Base-by-base conservation (phyloP, 139 green algal genomes). In the Diplosphaera chodatii region DNA sequence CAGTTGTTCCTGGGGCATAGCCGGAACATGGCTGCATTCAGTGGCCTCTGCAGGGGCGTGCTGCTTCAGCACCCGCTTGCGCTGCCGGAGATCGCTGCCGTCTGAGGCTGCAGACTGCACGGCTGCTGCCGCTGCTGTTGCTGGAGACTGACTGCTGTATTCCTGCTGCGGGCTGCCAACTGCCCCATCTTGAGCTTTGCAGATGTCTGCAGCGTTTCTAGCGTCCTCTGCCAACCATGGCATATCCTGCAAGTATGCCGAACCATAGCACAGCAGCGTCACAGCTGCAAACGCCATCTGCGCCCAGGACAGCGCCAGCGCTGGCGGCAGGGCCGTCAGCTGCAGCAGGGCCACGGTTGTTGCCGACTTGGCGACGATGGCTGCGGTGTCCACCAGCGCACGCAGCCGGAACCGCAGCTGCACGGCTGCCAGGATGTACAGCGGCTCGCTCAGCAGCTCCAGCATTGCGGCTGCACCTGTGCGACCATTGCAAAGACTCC, bases 391-490 rank as follows among this genome's bases (percentile, higher is more conserved):
- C n/a, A 86, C 83, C 0, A 30, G 64, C n/a, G 85, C 86, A 0
- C 87, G 82, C 31, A 87, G 72, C 56, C 78, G 55, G 71, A 93
- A 90, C n/a, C 71, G 71, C 66, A 92, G 68, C 65, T 82, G 81
- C 2, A 80, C 69, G 13, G 79, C 76, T 10, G 81, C 81, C 37
- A 92, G 82, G 69, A 94, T 86, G 75, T 93, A 94, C 2, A 93
- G 74, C 6, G 90, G 90, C 78, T 94, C 89, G 1, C 75, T 74
- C 3, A 76, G 40, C 29, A 94, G 77, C 80, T 95, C 88, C 32
- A 93, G 1, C 21, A 93, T 32, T 0, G 85, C 84, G 3, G 87
- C 90, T 8, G 83, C 16, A 27, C 86, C 89, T 89, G 77, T 18
- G 48, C 18, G 16, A 27, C n/a, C n/a, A n/a, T n/a, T n/a, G n/a